Base-by-base conservation (phyloP, 768 basidiomycete genomes). In the Trametes cubensis region DNA sequence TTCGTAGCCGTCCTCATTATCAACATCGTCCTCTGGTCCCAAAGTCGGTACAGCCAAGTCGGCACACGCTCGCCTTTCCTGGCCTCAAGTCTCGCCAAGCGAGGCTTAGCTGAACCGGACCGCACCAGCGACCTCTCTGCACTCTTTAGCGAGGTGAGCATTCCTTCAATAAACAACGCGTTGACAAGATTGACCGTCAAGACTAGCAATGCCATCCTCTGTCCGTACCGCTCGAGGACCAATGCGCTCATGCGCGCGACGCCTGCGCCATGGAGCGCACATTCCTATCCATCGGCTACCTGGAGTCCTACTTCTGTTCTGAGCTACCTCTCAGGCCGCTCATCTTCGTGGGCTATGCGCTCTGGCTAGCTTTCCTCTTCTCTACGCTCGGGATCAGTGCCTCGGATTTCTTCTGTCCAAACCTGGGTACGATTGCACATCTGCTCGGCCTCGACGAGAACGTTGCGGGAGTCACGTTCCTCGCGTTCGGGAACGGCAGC, bases 341-440 rank as follows among this genome's bases (percentile, higher is more conserved):
- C 13, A 68, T 83, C 4, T 93, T 94, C 74, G 66, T 71, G 3
- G 85, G 79, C 42, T 82, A 94, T 63, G 64, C 92, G 11, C 45
- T 89, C 21, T 96, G 94, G 94, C 83, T 94, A 18, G 66, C 86
- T 26, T 97, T 98, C 79, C 86, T 99, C 56, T 98, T 99, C 78
- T 94, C 94, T 21, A 95, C 92, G 39, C 88, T 98, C 39, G 95
- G 95, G 4, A 97, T 97, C 72, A 89, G 88, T 65, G 95, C 95
- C 6, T 91, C 94, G 18, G 96, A 98, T 75, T 98, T 98, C 77
- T 98, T 98, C 81, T 95, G 92, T 54, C 95, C 95, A 1, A 98
- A 99, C 73, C 83, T 99, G 18, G 90, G 91, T 0, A 93, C 95
- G 1, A 89, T 98, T 34, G 87, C 96, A 0, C 83, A 88, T 52